Percentiles rank a stretch among this genome's conserved stretches.
Conservation (phyloP, 2,329 filamentous ascomycete species). For the Cadophora luteo-olivacea region DNA sequence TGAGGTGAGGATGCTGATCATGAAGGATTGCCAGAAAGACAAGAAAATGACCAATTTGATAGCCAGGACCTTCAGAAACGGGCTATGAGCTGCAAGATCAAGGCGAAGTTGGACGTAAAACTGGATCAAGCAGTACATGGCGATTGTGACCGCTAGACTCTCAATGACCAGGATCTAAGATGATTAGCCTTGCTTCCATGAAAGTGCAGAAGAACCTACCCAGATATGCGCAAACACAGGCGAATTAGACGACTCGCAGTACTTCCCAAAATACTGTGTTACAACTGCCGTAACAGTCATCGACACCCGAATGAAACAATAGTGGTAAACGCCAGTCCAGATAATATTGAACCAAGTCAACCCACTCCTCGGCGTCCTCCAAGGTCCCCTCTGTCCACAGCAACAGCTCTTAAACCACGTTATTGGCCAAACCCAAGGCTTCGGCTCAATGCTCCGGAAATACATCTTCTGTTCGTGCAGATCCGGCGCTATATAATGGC, state of each 20-base stretch:
- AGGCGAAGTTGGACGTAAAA: slow-evolving; percentile 81
- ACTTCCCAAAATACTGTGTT: slow-evolving; percentile 70
- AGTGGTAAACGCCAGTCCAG: slow-evolving; percentile 85
- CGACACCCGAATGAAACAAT: slow-evolving; percentile 79
- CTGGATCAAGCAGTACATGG: slow-evolving; percentile 89
- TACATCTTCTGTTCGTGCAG: slow-evolving; percentile 83
- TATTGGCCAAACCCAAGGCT: slow-evolving; percentile 77
- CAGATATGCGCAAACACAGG: slow-evolving; percentile 86
- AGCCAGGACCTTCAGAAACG: slow-evolving; percentile 81
- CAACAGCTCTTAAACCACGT: slow-evolving; percentile 74
- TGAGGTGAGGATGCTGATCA: slow-evolving; percentile 65
- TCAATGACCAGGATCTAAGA: slow-evolving; percentile 70
- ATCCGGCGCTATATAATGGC: slow-evolving; percentile 79
- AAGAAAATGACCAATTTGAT: slow-evolving; percentile 94
- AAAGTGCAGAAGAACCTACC: slow-evolving; percentile 55
- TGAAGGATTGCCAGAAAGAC: slow-evolving; percentile 81
- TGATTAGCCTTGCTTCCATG: slow-evolving; percentile 24
- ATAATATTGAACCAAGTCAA: slow-evolving; percentile 91
- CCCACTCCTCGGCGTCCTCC: slow-evolving; percentile 79
- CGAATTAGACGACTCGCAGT: slow-evolving; percentile 80
- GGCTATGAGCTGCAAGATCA: slow-evolving; percentile 71
- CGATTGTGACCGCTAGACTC: slow-evolving; percentile 74
- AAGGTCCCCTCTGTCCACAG: slow-evolving; percentile 70
- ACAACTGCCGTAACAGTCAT: slow-evolving; percentile 82
- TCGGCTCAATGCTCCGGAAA: slow-evolving; percentile 72